Percentiles rank a stretch among this genome's conserved stretches.
Conservation (phyloP, 2,329 filamentous ascomycete species). For the Sporothrix brunneoviolacea region DNA sequence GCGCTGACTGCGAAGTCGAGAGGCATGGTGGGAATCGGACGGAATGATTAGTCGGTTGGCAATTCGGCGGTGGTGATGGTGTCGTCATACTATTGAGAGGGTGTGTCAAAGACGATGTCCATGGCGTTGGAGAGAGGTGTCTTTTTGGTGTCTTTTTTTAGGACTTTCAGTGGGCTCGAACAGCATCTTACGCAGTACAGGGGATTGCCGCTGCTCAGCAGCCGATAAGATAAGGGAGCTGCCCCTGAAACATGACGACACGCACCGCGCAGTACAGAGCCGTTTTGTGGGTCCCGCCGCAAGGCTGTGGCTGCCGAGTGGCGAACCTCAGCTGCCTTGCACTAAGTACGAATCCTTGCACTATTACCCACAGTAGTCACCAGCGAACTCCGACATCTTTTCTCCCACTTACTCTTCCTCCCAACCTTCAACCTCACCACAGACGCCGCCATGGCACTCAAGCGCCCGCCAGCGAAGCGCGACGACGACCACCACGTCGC, state of each 20-base stretch:
- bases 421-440: no score
- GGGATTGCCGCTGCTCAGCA: background rate
- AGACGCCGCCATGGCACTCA: no score
- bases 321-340: background rate
- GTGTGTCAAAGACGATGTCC: conserved; percentile 31
- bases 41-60: background rate
- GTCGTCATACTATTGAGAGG: conserved; percentile 33
- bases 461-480: no score
- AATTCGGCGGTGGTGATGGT: background rate
- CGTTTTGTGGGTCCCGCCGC: background rate
- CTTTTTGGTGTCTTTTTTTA: conserved; percentile 6
- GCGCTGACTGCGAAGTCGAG: conserved; percentile 44
- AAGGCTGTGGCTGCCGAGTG: background rate
- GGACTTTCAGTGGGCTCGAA: conserved; percentile 1
- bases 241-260: conserved; percentile 13
- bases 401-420: no score
- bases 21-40: conserved; percentile 35
- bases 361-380: no score
- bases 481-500: background rate
- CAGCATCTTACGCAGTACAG: background rate
- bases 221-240: conserved; percentile 8
- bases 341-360: no score
- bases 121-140: background rate
- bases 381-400: no score
- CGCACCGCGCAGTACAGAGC: background rate